Evolutionary conservation across 2,329 filamentous ascomycete species (phyloP), one percentile per base, ranked within the genome.

Genomic region (Hortaea sp.): DNA sequence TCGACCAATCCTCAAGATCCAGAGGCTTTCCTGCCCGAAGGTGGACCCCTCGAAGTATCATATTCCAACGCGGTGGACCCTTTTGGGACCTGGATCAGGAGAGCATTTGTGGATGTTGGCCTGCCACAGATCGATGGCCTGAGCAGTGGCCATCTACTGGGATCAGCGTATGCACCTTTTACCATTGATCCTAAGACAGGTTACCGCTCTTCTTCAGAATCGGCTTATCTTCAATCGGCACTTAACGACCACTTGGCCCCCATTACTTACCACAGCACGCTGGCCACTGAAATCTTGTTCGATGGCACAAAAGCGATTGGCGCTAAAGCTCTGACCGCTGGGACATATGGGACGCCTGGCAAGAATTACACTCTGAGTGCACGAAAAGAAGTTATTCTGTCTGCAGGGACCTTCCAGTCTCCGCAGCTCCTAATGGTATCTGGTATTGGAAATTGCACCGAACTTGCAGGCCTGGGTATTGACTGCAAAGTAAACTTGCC

Each of bases 351-450:
- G 47, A 56, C 62, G 10, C 53, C 53, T 5, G 47, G 40, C 29
- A 43, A 52, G 6, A 37, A 28, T 44, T 61, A 29, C 44, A 45
- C 0, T 66, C 66, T 1, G 60, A 55, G 7, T 9, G 44, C 44
- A n/a, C n/a, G 6, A 7, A 65, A 67, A 35, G 69, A 72, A 50
- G 65, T 72, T 27, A 68, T 73, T 28, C 46, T 72, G 1, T 68
- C 68, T 0, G 68, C 67, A 1, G 69, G 69, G 27, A 60, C 62
- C 1, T 69, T 69, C 37, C 20, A 20, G 20, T 20, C 20, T 20
- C 20, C 20, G 20, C 20, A 20, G 20, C 20, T 20, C 20, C 20
- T 62, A n/a, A 59, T 60, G 58, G 49, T 63, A 1, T 61, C 57
- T 20, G 61, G 60, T 11, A 49, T 61, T 20, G 20, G 20, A 20